phyloP scores from a whole-genome alignment of 1,284 basidiomycete genomes.

The Tilletia horrida region DNA sequence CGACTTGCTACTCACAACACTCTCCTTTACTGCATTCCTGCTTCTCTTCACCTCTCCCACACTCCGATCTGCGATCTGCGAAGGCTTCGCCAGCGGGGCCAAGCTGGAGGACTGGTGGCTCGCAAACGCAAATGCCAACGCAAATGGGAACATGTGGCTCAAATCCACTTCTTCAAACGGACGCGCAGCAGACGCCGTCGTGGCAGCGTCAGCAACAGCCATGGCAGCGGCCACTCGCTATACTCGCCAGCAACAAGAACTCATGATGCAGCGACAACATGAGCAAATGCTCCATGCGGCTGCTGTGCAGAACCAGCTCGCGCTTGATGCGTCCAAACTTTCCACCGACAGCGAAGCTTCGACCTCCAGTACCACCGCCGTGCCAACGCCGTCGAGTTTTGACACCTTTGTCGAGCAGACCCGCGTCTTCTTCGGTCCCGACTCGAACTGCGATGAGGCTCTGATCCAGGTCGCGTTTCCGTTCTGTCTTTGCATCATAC shows the following conservation, averaged over 20 bases:
- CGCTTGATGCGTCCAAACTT: background rate
- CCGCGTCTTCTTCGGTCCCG: conserved; percentile 2
- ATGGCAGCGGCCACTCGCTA: conserved; percentile 7
- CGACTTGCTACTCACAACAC: conserved; percentile 38
- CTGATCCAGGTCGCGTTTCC: conserved; percentile 3
- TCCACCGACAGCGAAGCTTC: too few relatives aligned
- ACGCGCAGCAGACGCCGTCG: background rate
- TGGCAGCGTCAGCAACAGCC: background rate
- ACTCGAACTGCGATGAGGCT: conserved; percentile 6
- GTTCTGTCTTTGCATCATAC: background rate
- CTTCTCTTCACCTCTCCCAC: conserved; percentile 37
- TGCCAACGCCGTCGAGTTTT: background rate
- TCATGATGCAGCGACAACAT: background rate
- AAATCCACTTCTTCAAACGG: background rate
- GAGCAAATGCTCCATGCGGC: background rate
- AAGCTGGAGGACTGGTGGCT: conserved; percentile 5
- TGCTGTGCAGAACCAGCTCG: background rate
- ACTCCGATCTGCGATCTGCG: conserved; percentile 36
- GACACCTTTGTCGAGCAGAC: conserved; percentile 8
- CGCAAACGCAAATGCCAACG: background rate
- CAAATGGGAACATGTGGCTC: too few relatives aligned
- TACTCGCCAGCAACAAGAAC: background rate
- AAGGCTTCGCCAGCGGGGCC: conserved; percentile 20
- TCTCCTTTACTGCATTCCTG: conserved; percentile 35
- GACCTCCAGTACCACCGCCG: too few relatives aligned